Evolutionary conservation across 2,329 filamentous ascomycete species (phyloP).

Genomic region (Didymellaceae sp.): DNA sequence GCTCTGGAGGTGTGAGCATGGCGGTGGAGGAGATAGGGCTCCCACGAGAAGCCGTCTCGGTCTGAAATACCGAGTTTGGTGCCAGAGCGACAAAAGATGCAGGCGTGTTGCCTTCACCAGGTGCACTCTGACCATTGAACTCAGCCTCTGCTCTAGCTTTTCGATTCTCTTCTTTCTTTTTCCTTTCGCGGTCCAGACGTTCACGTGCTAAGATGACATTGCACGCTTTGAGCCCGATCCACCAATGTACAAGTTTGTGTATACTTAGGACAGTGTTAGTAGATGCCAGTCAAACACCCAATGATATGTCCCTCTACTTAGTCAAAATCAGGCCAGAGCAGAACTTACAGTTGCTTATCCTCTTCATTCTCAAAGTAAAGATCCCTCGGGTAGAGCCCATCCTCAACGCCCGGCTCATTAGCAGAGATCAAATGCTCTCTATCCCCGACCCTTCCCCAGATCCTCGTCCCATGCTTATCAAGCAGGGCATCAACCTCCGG

Average conservation of each 20-base stretch:
- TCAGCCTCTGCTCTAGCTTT: constrained; percentile 39
- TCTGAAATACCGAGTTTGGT: constrained; percentile 34
- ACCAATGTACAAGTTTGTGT: constrained; percentile 45
- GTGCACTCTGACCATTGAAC: constrained; percentile 25
- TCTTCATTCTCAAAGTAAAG: constrained; percentile 43
- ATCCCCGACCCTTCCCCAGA: constrained; percentile 41
- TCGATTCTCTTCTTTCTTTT: constrained; percentile 44
- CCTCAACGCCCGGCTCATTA: constrained; percentile 41
- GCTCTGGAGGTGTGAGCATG: constrained; percentile 40
- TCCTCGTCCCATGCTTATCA: constrained; percentile 40
- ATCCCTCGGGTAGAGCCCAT: constrained; percentile 41
- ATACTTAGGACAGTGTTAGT: constrained; percentile 34
- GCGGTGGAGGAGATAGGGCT: constrained; percentile 36
- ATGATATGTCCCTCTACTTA: background rate
- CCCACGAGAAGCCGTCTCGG: constrained; percentile 36
- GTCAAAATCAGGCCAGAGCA: background rate
- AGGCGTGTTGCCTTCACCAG: constrained; percentile 27
- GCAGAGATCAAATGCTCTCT: constrained; percentile 43
- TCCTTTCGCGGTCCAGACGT: constrained; percentile 42
- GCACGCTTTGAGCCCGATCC: constrained; percentile 47
- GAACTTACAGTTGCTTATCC: constrained; percentile 39
- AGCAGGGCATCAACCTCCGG: constrained; percentile 39
- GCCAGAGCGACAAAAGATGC: constrained; percentile 40
- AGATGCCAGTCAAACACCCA: background rate
- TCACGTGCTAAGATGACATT: constrained; percentile 47